Conservation (phyloP, 179 eudicot species). For the Corrigiola litoralis region DNA sequence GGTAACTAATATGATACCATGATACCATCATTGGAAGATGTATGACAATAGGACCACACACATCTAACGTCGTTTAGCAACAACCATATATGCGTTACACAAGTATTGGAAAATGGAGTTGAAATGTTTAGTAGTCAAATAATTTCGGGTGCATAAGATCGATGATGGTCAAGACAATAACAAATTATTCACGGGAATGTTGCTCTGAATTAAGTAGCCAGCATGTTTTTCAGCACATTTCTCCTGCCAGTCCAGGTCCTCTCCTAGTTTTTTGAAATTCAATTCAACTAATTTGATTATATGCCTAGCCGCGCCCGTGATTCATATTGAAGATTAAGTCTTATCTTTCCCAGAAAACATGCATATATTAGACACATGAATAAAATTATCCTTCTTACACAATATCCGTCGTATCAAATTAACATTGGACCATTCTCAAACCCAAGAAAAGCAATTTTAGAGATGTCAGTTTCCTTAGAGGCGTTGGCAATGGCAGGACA, state of each 20-base stretch:
- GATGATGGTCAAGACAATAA: not conserved
- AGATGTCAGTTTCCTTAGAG: constrained; percentile 26
- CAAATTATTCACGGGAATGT: constrained; percentile 19
- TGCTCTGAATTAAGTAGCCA: not conserved
- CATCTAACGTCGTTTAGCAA: too few species aligned
- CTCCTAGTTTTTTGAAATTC: constrained; percentile 1
- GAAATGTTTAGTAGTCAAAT: not conserved
- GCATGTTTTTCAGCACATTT: not conserved
- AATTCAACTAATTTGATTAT: constrained; percentile 15
- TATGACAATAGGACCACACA: too few species aligned
- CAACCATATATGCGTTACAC: not conserved
- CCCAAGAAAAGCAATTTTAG: not conserved
- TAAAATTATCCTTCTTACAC: not conserved
- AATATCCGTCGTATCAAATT: too few species aligned
- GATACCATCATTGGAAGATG: too few species aligned
- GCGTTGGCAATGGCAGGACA: constrained; percentile 30
- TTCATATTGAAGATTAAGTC: not conserved
- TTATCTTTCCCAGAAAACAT: not conserved
- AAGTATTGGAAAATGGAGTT: not conserved
- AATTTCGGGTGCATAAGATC: not conserved
- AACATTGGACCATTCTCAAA: not conserved
- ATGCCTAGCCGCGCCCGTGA: constrained; percentile 21
- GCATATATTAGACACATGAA: not conserved
- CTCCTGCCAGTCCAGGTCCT: not conserved
- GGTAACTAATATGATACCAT: too few species aligned